Base-by-base conservation (phyloP, 805 yeast species). In the Trichomonascus vanleenenianus region DNA sequence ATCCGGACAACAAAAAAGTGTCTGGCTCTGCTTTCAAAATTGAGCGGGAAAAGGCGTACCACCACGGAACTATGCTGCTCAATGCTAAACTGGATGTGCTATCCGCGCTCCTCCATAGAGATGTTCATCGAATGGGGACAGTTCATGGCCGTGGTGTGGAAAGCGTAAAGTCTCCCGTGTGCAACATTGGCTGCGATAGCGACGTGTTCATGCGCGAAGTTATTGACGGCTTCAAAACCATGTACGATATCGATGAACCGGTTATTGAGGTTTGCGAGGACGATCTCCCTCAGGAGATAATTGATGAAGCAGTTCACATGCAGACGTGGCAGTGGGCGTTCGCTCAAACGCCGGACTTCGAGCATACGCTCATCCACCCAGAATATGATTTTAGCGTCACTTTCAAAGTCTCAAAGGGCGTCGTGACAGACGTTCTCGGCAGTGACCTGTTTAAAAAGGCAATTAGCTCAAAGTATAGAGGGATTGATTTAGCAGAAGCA, bases 11-110 rank as follows among this genome's bases (percentile, higher is more conserved):
- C 4, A 57, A 63, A 2, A 93, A 93, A 58, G 78, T 93, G 3
- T 83, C 95, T 55, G 99, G 99, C 0, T 85, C 95, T 6, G 97
- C 98, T 0, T 93, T 77, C 63, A 89, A 89, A 60, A 71, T 93
- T 30, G 81, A 95, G 3, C 73, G 75, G 41, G 89, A 93, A 0
- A 78, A 79, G 54, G 79, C 95, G 5, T 82, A 89, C 53, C 98
- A 93, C 60, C 99, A 93, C 66, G 98, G 97, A 0, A 93, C 99
- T 0, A 85, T 93, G 96, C 69, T 93, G 6, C 67, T 93, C 19
- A 66, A 75, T 45, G 79, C 94, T 36, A 70, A 79, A 33, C 64
- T 93, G 20, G 70, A 70, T n/a, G 63, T 71, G 0, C 68, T 93
- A 47, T 68, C 79, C 1, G 68, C 75, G n/a, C 60, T 86, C 11